Percentiles rank a stretch among this genome's conserved stretches.
These are phyloP conservation scores for Podospora appendiculata DNA, from an alignment of 495 filamentous ascomycete genomes.

Conservation along the genomic window DNA sequence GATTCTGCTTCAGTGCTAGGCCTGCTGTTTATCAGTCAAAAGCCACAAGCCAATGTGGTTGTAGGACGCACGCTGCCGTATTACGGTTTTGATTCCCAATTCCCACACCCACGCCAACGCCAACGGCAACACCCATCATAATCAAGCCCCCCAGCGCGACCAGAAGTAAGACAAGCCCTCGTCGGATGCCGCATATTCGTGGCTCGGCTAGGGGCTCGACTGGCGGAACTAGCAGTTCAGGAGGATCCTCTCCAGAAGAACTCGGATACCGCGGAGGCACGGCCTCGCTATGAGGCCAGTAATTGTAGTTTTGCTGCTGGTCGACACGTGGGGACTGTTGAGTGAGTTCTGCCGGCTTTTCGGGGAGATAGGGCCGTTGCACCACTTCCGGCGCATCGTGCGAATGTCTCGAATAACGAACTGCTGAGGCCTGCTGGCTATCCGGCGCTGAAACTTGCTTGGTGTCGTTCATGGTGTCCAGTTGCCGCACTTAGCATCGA, in stretches of 20 bases:
- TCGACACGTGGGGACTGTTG: background rate
- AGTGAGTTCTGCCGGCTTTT: background rate
- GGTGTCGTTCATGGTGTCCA: background rate
- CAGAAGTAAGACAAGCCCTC: slow-evolving; percentile 5
- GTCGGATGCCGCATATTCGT: slow-evolving; percentile 9
- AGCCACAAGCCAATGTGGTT: no score
- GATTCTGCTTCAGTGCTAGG: no score
- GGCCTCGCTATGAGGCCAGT: background rate
- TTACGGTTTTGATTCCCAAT: slow-evolving; percentile 2
- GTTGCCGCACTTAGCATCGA: no score
- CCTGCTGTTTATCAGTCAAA: no score
- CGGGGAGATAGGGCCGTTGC: background rate
- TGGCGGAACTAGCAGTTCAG: slow-evolving; percentile 3
- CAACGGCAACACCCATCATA: slow-evolving; percentile 12
- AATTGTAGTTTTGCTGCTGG: background rate
- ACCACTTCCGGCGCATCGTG: background rate
- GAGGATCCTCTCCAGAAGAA: background rate
- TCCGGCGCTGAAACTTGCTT: background rate
- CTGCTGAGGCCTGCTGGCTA: background rate
- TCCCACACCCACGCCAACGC: slow-evolving; percentile 15
- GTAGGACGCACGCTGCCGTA: background rate
- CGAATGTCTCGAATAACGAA: background rate
- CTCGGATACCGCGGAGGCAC: slow-evolving; percentile 8
- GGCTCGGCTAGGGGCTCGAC: background rate
- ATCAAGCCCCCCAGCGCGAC: slow-evolving; percentile 5